These are phyloP conservation scores for Trichaptum fuscoviolaceum DNA, from an alignment of 768 basidiomycete species.

Conservation along the genomic window DNA sequence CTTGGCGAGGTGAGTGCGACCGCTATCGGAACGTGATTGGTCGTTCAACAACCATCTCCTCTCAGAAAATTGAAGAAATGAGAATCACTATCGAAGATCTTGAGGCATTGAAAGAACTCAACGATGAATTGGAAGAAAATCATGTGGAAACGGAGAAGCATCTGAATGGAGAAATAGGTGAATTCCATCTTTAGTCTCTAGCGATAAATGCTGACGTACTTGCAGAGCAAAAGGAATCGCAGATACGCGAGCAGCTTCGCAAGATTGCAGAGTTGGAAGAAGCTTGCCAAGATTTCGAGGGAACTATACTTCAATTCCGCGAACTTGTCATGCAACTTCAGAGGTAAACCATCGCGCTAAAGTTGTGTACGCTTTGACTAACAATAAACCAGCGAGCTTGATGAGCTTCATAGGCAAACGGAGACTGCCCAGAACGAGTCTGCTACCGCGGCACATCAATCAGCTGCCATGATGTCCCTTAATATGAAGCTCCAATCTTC, in stretches of 20 bases:
- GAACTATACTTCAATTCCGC: conserved; percentile 86
- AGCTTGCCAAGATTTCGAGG: conserved; percentile 76
- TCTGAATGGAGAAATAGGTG: conserved; percentile 85
- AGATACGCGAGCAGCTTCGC: conserved; percentile 59
- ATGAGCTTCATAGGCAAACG: conserved; percentile 75
- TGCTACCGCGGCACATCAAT: conserved; percentile 77
- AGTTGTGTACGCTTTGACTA: conserved; percentile 6
- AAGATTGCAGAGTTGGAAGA: conserved; percentile 73
- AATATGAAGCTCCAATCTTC: conserved; percentile 93
- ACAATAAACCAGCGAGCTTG: conserved; percentile 62
- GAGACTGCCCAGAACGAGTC: conserved; percentile 82
- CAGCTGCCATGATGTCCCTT: conserved; percentile 89
- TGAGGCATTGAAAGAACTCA: conserved; percentile 92
- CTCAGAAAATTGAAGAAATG: conserved; percentile 96
- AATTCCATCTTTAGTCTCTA: conserved; percentile 16
- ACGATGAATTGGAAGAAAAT: conserved; percentile 95
- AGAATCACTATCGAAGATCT: conserved; percentile 93
- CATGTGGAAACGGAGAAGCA: conserved; percentile 91
- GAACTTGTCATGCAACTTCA: conserved; percentile 86
- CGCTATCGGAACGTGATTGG: background rate
- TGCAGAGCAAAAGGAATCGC: conserved; percentile 63
- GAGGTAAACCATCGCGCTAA: conserved; percentile 42
- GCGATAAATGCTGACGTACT: conserved; percentile 4
- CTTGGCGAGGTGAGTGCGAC: conserved; percentile 68
- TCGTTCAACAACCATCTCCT: background rate